These are phyloP conservation scores for Coemansia sp. DNA, from an alignment of 192 early-diverging fungal species.

Conservation along the genomic window DNA sequence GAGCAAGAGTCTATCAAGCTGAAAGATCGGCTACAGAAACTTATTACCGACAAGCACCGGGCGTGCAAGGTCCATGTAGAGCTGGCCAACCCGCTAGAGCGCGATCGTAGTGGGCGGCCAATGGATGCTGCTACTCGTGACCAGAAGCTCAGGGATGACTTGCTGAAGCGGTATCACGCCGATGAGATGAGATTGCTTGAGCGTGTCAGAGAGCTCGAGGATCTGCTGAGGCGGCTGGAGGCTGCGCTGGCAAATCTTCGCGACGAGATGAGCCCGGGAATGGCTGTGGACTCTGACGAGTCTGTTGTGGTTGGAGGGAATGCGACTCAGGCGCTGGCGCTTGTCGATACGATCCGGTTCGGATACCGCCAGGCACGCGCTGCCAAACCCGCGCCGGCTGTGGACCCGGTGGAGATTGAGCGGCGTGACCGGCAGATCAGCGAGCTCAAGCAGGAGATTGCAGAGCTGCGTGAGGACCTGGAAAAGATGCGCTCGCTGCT, in stretches of 20 bases:
- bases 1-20: slow-evolving; percentile 41
- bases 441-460: slow-evolving; percentile 41
- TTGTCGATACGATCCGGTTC: slow-evolving; percentile 34
- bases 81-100: slow-evolving; percentile 33
- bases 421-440: slow-evolving; percentile 59
- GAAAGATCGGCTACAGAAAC: slow-evolving; percentile 52
- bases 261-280: not conserved
- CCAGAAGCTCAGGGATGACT: slow-evolving; percentile 33
- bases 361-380: slow-evolving; percentile 5
- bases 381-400: slow-evolving; percentile 13
- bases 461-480: slow-evolving; percentile 25
- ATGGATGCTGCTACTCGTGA: slow-evolving; percentile 23
- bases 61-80: slow-evolving; percentile 33
- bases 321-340: slow-evolving; percentile 38
- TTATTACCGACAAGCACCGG: slow-evolving; percentile 48
- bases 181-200: slow-evolving; percentile 21
- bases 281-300: not conserved
- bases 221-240: slow-evolving; percentile 17
- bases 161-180: slow-evolving; percentile 34
- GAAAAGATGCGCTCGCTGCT: slow-evolving; percentile 34
- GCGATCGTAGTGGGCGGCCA: slow-evolving; percentile 31
- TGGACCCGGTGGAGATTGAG: slow-evolving; percentile 37
- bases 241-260: slow-evolving; percentile 18
- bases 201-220: slow-evolving; percentile 29
- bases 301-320: slow-evolving; percentile 13